These are phyloP conservation scores for Trypanosoma congolense DNA, from an alignment of 208 protist species.

Conservation along the genomic window DNA sequence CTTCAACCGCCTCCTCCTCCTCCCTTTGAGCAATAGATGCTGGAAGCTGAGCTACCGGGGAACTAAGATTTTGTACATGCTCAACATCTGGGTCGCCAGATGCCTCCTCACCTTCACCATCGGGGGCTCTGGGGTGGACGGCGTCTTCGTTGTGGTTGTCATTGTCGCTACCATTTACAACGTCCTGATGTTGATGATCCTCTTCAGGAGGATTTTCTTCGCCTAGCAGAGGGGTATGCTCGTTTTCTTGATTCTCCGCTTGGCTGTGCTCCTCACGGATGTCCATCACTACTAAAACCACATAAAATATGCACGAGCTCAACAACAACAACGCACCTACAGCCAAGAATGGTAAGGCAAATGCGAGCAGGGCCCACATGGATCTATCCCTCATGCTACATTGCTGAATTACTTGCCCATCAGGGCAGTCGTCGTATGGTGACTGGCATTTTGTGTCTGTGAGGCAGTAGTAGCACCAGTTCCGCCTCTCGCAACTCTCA, in stretches of 20 bases:
- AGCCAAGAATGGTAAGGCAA: conserved; percentile 5
- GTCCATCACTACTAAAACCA: background rate
- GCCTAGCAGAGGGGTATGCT: background rate
- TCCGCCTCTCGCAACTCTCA: conserved; percentile 16
- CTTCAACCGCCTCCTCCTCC: background rate
- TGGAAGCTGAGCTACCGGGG: background rate
- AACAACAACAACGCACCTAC: conserved; percentile 1
- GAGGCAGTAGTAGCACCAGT: conserved; percentile 41
- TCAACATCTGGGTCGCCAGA: background rate
- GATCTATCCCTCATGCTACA: conserved; percentile 12
- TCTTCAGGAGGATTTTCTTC: conserved; percentile 1
- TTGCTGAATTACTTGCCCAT: conserved; percentile 19
- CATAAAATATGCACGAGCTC: background rate
- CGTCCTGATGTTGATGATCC: conserved; percentile 11
- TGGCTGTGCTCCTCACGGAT: background rate
- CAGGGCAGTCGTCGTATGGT: conserved; percentile 8
- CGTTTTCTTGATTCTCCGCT: background rate
- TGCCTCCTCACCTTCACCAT: background rate
- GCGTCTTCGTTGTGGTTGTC: background rate
- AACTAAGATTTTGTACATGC: background rate
- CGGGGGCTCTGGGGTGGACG: background rate
- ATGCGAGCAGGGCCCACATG: background rate
- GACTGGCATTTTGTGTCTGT: conserved; percentile 13
- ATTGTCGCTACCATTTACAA: conserved; percentile 1
- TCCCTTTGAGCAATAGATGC: background rate